Percentiles rank a stretch among this genome's conserved stretches.
phyloP scores from a whole-genome alignment of 2,329 filamentous ascomycete genomes.

The Cladophialophora psammophila region DNA sequence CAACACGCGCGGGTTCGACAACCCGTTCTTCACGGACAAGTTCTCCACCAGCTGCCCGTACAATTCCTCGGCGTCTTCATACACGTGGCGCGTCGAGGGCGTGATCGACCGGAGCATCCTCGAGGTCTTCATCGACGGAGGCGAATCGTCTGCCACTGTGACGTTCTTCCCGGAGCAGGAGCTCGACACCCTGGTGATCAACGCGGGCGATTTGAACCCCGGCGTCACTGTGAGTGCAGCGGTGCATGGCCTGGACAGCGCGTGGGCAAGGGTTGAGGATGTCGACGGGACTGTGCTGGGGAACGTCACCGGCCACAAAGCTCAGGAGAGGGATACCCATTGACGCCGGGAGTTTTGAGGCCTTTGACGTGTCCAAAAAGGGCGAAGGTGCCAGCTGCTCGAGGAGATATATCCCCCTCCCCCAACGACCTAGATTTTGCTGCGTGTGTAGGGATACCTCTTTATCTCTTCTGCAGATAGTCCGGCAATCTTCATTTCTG shows the following conservation, averaged over 20 bases:
- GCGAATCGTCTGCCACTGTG: conserved; percentile 58
- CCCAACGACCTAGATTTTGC: too few species aligned
- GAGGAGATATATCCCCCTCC: too few species aligned
- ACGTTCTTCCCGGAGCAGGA: conserved; percentile 57
- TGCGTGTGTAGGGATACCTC: too few species aligned
- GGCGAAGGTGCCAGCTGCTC: too few species aligned
- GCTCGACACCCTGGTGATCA: not conserved
- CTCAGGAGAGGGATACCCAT: too few species aligned
- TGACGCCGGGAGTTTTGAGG: too few species aligned
- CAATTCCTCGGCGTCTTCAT: conserved; percentile 46
- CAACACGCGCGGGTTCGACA: not conserved
- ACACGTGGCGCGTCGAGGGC: conserved; percentile 50
- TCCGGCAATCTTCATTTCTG: too few species aligned
- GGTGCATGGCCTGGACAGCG: not conserved
- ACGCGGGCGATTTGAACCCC: not conserved
- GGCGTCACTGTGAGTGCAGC: not conserved
- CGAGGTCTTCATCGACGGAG: conserved; percentile 63
- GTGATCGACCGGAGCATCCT: conserved; percentile 63
- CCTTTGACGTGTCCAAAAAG: too few species aligned
- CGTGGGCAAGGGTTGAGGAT: not conserved
- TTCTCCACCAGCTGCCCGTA: conserved; percentile 49
- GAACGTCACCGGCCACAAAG: conserved; percentile 37
- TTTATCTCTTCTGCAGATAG: too few species aligned
- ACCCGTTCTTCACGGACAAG: conserved; percentile 56
- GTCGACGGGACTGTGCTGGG: not conserved